Percentiles rank a stretch among this genome's conserved stretches.
Conservation (phyloP, 208 protist species). For the Herpetomonas samuelpessoai region DNA sequence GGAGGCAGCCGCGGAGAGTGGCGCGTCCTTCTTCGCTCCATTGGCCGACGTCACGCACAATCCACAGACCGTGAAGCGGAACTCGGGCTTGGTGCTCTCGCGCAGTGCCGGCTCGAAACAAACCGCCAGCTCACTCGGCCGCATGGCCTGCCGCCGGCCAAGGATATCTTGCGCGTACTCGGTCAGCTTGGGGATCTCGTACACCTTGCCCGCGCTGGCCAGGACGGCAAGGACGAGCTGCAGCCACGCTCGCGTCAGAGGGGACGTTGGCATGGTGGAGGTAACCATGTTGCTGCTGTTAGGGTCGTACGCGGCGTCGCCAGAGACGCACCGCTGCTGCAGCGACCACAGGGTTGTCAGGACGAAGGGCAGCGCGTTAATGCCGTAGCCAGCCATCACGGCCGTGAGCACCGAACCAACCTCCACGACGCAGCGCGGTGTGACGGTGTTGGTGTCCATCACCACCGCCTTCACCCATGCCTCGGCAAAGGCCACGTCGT, state of each 20-base stretch:
- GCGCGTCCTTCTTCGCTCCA: conserved; percentile 14
- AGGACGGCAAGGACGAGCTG: conserved; percentile 55
- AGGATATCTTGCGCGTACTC: conserved; percentile 56
- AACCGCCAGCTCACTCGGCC: conserved; percentile 26
- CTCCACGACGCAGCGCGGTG: conserved; percentile 52
- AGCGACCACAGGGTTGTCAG: conserved; percentile 42
- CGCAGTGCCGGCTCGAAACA: conserved; percentile 37
- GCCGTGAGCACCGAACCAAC: conserved; percentile 55
- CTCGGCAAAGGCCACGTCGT: conserved; percentile 49
- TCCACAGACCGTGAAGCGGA: conserved; percentile 30
- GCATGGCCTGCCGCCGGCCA: conserved; percentile 23
- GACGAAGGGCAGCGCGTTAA: conserved; percentile 44
- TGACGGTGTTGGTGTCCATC: conserved; percentile 16
- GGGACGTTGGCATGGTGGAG: conserved; percentile 20
- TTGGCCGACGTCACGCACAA: conserved; percentile 23
- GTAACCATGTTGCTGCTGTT: conserved; percentile 10
- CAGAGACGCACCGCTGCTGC: conserved; percentile 36
- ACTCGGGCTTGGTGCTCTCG: conserved; percentile 6
- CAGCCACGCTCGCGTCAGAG: conserved; percentile 61
- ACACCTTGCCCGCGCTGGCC: conserved; percentile 36
- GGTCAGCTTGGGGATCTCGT: conserved; percentile 34
- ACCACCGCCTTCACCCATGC: conserved; percentile 45
- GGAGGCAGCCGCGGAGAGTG: conserved; percentile 21
- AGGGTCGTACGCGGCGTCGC: background rate
- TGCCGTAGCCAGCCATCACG: conserved; percentile 45